A percentile compares a stretch with the other conserved stretches of the same genome.
Evolutionary conservation across 371 early-diverging fungal genomes (phyloP).

Genomic region (Globomyces sp.): DNA sequence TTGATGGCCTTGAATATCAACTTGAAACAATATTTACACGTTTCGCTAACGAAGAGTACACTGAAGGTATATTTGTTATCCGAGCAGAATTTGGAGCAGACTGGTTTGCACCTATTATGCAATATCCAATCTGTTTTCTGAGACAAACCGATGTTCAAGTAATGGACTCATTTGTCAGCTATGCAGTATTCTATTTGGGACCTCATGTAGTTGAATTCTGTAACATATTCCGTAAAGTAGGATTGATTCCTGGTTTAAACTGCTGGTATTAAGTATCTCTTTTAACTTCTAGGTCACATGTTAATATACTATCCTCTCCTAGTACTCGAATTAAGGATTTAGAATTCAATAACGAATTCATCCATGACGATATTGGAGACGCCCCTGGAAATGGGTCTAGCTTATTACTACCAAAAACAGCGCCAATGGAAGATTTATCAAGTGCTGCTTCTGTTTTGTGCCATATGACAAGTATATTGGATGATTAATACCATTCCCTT

Average conservation of each 20-base stretch:
- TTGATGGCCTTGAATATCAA: conserved; percentile 38
- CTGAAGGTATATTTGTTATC: conserved; percentile 41
- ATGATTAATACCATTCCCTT: not conserved
- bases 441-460: conserved; percentile 4
- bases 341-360: conserved; percentile 11
- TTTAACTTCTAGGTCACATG: not conserved
- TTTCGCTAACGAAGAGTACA: conserved; percentile 42
- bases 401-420: too few species aligned
- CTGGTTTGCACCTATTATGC: conserved; percentile 52
- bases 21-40: conserved; percentile 45
- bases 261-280: conserved; percentile 32
- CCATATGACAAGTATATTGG: conserved; percentile 7
- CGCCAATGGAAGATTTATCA: conserved; percentile 9
- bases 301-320: too few species aligned
- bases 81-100: conserved; percentile 54
- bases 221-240: conserved; percentile 39
- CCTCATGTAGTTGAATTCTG: conserved; percentile 43
- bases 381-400: not conserved
- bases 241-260: conserved; percentile 48
- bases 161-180: conserved; percentile 21
- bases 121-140: conserved; percentile 46
- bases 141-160: conserved; percentile 27
- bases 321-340: not conserved
- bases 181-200: conserved; percentile 46
- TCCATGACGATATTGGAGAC: conserved; percentile 1